Base-by-base conservation (phyloP, 2,329 filamentous ascomycete genomes). In the Sphaerulina populicola region DNA sequence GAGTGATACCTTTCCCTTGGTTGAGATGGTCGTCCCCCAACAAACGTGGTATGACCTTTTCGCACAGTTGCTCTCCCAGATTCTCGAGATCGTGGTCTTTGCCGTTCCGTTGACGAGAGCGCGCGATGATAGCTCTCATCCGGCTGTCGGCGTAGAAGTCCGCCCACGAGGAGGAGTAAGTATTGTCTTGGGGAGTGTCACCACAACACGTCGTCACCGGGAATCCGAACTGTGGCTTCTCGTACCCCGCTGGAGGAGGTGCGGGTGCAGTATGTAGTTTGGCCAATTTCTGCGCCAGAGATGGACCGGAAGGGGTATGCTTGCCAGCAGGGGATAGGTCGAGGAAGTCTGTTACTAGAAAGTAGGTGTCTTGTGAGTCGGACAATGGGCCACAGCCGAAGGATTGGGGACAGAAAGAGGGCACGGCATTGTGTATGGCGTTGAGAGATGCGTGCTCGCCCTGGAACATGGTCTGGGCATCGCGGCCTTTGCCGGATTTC, bases 181-280 rank as follows among this genome's bases (percentile, higher is more conserved):
- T 71, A 64, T 96, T 97, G 43, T 88, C 80, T 69, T 96, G 91
- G 37, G 77, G 78, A 6, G 88, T 93, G 41, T 87, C 80, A 2
- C 90, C 90, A 68, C 91, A 96, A 69, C 86, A 95, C 0, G 90
- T 96, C 0, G 85, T 72, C 0, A 85, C 83, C 0, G 86, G 85
- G 64, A 96, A 96, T 2, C 91, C 91, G 59, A 91, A 96, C 69
- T 82, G 74, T 2, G 81, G 80, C 35, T 64, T 73, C 1, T 76
- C 69, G 57, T 78, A 74, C 15, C 79, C 80, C 9, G 77, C 67
- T 1, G 83, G 82, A 0, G 74, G 67, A 0, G 87, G 85, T 0
- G 86, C 86, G 0, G 85, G 80, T 0, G 82, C 88, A 2, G 79
- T 83, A 68, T 96, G 91, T 41, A 96, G 72, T 62, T 77, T 81